phyloP scores from a whole-genome alignment of 805 yeast species.

The Lipomyces mesembrius region DNA sequence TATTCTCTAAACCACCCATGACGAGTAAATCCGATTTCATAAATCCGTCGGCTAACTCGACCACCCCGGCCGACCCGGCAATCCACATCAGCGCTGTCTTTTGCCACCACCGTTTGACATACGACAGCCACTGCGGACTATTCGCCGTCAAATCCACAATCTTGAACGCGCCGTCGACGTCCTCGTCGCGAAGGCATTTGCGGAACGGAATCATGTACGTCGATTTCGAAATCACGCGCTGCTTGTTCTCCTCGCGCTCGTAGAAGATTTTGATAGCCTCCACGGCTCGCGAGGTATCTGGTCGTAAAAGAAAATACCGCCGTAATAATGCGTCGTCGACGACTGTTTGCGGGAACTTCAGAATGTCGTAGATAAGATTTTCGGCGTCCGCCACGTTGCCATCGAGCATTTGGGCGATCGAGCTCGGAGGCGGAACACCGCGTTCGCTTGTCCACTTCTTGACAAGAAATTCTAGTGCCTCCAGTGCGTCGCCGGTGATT shows the following conservation, averaged over 20 bases:
- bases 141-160: slow-evolving; percentile 67
- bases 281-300: slow-evolving; percentile 30
- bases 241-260: slow-evolving; percentile 14
- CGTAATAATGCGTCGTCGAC: slow-evolving; percentile 27
- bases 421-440: background rate
- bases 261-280: slow-evolving; percentile 34
- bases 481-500: slow-evolving; percentile 22
- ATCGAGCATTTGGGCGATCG: background rate
- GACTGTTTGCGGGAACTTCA: slow-evolving; percentile 28
- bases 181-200: slow-evolving; percentile 60
- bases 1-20: slow-evolving; percentile 45
- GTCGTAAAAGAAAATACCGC: slow-evolving; percentile 35
- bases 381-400: slow-evolving; percentile 10
- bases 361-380: slow-evolving; percentile 27
- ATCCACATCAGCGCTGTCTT: slow-evolving; percentile 47
- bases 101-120: slow-evolving; percentile 46
- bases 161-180: slow-evolving; percentile 59
- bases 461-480: slow-evolving; percentile 21
- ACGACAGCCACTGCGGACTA: slow-evolving; percentile 54
- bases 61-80: slow-evolving; percentile 46
- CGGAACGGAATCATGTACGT: slow-evolving; percentile 67
- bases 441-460: background rate
- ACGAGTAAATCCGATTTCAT: slow-evolving; percentile 48
- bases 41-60: slow-evolving; percentile 55
- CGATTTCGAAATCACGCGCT: slow-evolving; percentile 18